Evolutionary conservation across 2,329 filamentous ascomycete species (phyloP).

Genomic region (Aspergillus sp.): DNA sequence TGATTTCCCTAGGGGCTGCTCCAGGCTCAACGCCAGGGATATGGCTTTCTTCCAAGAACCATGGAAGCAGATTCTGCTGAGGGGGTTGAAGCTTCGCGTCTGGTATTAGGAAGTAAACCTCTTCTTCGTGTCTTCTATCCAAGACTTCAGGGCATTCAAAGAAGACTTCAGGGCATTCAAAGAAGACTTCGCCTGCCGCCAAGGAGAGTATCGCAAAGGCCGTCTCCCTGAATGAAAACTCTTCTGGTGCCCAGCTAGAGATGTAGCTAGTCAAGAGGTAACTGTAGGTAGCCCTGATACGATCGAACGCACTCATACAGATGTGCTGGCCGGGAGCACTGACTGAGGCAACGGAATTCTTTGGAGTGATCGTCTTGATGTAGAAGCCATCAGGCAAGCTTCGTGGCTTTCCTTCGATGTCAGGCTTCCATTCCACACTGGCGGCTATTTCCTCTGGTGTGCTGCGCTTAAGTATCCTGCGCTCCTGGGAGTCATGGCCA

Average conservation of each 20-base stretch:
- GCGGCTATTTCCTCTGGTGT: conserved; percentile 9
- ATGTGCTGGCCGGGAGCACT: background rate
- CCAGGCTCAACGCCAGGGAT: conserved; percentile 8
- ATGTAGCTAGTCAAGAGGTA: conserved; percentile 7
- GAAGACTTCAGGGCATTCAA: conserved; percentile 5
- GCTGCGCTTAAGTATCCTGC: background rate
- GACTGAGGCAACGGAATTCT: background rate
- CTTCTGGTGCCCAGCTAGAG: conserved; percentile 6
- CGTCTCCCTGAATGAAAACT: conserved; percentile 12
- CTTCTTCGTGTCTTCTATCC: conserved; percentile 4
- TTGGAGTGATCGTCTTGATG: background rate
- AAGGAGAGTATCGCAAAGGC: conserved; percentile 12
- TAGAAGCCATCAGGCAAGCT: background rate
- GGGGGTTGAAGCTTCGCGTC: background rate
- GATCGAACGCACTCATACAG: conserved; percentile 1
- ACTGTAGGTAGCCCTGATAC: background rate
- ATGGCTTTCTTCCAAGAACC: conserved; percentile 10
- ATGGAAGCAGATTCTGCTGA: conserved; percentile 8
- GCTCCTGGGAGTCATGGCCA: background rate
- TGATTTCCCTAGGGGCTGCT: conserved; percentile 9
- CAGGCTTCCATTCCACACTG: conserved; percentile 2
- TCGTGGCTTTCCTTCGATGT: background rate
- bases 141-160: conserved; percentile 3
- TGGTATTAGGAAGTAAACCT: conserved; percentile 11
- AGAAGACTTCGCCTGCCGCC: conserved; percentile 11